Evolutionary conservation across 1,139 yeast species (phyloP).

Genomic region (Scheffersomyces illinoinensis): DNA sequence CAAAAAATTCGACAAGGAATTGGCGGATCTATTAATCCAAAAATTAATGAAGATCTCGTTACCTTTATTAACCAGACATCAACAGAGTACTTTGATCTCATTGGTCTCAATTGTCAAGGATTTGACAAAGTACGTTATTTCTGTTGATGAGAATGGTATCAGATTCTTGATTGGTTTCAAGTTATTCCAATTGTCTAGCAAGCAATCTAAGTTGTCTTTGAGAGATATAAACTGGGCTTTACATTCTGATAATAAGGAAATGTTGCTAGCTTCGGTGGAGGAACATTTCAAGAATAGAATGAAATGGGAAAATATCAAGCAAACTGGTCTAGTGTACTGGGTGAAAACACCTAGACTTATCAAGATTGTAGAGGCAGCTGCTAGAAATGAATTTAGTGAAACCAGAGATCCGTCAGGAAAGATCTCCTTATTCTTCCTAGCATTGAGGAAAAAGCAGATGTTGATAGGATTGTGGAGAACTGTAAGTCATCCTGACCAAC

Average conservation of each 20-base stretch:
- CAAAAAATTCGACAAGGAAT: slow-evolving; percentile 41
- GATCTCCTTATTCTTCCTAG: slow-evolving; percentile 75
- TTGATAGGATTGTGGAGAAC: slow-evolving; percentile 84
- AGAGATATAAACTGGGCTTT: slow-evolving; percentile 88
- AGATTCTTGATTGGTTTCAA: slow-evolving; percentile 73
- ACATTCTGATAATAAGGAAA: slow-evolving; percentile 76
- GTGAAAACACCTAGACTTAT: slow-evolving; percentile 49
- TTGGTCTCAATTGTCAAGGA: slow-evolving; percentile 64
- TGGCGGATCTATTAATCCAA: slow-evolving; percentile 55
- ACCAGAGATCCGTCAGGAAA: slow-evolving; percentile 69
- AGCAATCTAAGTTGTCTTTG: slow-evolving; percentile 55
- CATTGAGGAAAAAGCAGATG: slow-evolving; percentile 75
- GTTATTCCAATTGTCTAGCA: slow-evolving; percentile 54
- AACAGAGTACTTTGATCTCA: slow-evolving; percentile 78
- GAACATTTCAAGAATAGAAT: slow-evolving; percentile 43
- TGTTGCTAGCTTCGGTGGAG: slow-evolving; percentile 58
- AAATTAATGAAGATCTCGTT: slow-evolving; percentile 64
- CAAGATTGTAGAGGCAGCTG: slow-evolving; percentile 64
- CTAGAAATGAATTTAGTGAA: slow-evolving; percentile 64
- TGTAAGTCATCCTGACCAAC: slow-evolving; percentile 75
- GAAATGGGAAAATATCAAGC: slow-evolving; percentile 62
- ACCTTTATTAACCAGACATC: slow-evolving; percentile 87
- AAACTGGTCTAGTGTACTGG: slow-evolving; percentile 77
- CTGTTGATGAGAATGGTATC: slow-evolving; percentile 72
- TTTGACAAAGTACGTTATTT: slow-evolving; percentile 45